These are phyloP conservation scores for Globisporangium middletonii DNA, from an alignment of 352 stramenopile species.

Conservation along the genomic window DNA sequence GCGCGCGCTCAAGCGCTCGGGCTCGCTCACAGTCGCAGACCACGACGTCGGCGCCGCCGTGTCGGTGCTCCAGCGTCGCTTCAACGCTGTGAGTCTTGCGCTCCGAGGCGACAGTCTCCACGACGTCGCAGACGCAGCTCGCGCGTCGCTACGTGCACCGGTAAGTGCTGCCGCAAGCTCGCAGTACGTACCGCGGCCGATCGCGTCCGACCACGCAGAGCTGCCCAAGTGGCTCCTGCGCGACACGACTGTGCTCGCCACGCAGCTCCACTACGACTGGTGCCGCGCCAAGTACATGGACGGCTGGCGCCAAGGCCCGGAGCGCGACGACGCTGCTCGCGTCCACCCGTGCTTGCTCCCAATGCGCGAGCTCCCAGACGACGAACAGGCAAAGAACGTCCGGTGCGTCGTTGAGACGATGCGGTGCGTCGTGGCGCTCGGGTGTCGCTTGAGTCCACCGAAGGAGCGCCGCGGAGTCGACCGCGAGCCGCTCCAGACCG, in stretches of 20 bases:
- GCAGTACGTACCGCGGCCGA: conserved; percentile 34
- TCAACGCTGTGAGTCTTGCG: conserved; percentile 27
- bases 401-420: conserved; percentile 48
- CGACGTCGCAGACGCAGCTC: neutral
- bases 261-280: conserved; percentile 68
- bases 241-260: conserved; percentile 26
- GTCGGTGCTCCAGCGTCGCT: conserved; percentile 45
- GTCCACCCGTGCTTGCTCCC: conserved; percentile 49
- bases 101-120: conserved; percentile 4
- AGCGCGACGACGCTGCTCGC: conserved; percentile 31
- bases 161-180: neutral
- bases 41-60: conserved; percentile 43
- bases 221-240: conserved; percentile 31
- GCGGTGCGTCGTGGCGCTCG: conserved; percentile 52
- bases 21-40: conserved; percentile 32
- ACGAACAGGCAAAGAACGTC: conserved; percentile 33
- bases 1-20: conserved; percentile 30
- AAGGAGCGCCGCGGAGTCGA: conserved; percentile 6
- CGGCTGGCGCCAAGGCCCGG: conserved; percentile 33
- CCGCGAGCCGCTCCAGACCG: conserved; percentile 20
- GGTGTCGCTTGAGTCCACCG: conserved; percentile 27
- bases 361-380: conserved; percentile 34
- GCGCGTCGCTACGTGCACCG: neutral
- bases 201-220: conserved; percentile 20
- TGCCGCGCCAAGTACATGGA: conserved; percentile 41